A percentile compares a stretch with the other conserved stretches of the same genome.
These are phyloP conservation scores for Funneliformis mosseae DNA, from an alignment of 192 early-diverging fungal genomes.

Conservation along the genomic window DNA sequence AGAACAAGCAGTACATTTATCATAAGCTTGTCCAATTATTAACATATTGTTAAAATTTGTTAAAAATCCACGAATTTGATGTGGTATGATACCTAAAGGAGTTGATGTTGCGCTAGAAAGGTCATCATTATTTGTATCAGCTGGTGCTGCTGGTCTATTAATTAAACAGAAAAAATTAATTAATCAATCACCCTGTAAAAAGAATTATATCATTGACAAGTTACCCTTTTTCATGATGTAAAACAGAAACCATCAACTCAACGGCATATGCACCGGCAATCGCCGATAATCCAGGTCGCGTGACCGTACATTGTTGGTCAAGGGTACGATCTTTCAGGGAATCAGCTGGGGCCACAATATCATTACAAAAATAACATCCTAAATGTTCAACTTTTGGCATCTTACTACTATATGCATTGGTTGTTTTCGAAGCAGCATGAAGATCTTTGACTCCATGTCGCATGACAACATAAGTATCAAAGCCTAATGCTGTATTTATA, in stretches of 20 bases:
- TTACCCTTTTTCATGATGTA: constrained; percentile 83
- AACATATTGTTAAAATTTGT: constrained; percentile 81
- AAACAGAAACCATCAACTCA: constrained; percentile 85
- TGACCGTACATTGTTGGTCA: constrained; percentile 99
- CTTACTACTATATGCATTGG: constrained; percentile 3
- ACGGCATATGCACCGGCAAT: constrained; percentile 86
- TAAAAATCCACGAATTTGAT: constrained; percentile 95
- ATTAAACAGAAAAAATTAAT: constrained; percentile 18
- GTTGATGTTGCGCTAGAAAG: constrained; percentile 27
- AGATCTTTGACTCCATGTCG: constrained; percentile 74
- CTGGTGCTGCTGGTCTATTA: constrained; percentile 55
- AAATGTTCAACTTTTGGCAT: constrained; percentile 45
- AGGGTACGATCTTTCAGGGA: constrained; percentile 91
- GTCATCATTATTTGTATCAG: constrained; percentile 41
- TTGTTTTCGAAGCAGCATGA: constrained; percentile 10
- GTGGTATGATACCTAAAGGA: constrained; percentile 77
- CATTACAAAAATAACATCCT: constrained; percentile 99
- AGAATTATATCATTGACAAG: constrained; percentile 10
- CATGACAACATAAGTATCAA: constrained; percentile 96
- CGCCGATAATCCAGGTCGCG: constrained; percentile 91
- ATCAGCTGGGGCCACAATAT: constrained; percentile 95
- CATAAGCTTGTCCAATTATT: constrained; percentile 82
- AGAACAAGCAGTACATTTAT: constrained; percentile 93
- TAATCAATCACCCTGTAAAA: too few species aligned
- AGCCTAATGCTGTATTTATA: constrained; percentile 93